Percentiles rank a stretch among this genome's conserved stretches.
Conservation (phyloP, 176 grass and related monocot species). For the Ampelocalamus luodianensis region DNA sequence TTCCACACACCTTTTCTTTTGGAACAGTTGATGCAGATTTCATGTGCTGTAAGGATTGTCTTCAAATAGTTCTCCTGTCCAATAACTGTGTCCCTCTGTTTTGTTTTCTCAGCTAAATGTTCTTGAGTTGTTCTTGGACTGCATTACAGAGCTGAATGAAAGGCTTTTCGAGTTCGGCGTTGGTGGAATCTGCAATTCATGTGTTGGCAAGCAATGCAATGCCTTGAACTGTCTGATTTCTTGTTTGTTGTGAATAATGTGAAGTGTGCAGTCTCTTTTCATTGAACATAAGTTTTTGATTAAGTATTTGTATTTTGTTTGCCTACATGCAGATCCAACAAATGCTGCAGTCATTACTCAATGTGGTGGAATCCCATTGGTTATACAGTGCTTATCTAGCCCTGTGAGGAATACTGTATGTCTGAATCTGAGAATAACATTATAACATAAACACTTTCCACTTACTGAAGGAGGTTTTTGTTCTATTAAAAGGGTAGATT, state of each 20-base stretch:
- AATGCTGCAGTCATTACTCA: constrained; percentile 73
- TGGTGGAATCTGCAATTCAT: constrained; percentile 86
- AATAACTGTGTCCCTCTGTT: constrained; percentile 13
- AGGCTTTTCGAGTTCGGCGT: constrained; percentile 81
- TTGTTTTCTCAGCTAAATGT: constrained; percentile 75
- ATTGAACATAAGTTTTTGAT: background rate
- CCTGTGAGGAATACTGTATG: constrained; percentile 75
- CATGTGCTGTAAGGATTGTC: background rate
- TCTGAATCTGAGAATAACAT: constrained; percentile 32
- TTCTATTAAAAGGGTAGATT: background rate
- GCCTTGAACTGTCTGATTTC: background rate
- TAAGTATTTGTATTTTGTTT: background rate
- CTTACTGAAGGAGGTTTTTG: too few species aligned
- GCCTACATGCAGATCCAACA: constrained; percentile 64
- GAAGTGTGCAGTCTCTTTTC: background rate
- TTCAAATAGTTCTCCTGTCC: background rate
- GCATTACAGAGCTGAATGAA: constrained; percentile 93
- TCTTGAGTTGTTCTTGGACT: constrained; percentile 89
- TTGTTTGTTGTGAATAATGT: constrained; percentile 1
- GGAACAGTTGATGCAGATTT: constrained; percentile 21
- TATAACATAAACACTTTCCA: background rate
- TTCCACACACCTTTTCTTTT: constrained; percentile 3
- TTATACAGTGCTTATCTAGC: constrained; percentile 92
- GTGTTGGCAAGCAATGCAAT: constrained; percentile 55
- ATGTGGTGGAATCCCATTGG: constrained; percentile 76